Evolutionary conservation across 2,329 filamentous ascomycete genomes (phyloP).

Genomic region (Fusarium penzigii): DNA sequence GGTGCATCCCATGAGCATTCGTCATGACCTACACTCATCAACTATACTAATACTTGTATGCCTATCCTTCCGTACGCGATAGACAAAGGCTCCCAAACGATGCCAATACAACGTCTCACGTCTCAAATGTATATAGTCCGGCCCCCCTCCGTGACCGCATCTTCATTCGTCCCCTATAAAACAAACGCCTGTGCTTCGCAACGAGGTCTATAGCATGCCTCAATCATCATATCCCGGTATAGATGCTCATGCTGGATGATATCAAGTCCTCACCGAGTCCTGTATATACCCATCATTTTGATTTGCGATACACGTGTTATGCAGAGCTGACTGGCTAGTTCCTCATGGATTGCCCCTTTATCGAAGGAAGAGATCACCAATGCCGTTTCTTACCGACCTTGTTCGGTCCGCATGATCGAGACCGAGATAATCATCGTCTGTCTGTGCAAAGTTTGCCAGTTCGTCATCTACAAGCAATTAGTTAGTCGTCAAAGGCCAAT

Average conservation of each 20-base stretch:
- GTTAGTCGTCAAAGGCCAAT: slow-evolving; percentile 20
- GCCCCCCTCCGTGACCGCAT: not conserved
- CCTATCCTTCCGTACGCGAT: not conserved
- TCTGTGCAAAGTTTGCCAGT: slow-evolving; percentile 52
- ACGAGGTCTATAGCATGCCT: not conserved
- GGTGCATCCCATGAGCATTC: not conserved
- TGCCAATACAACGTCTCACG: not conserved
- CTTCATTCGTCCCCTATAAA: no score
- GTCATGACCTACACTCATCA: not conserved
- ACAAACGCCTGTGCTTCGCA: no score
- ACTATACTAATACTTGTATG: not conserved
- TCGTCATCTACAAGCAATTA: slow-evolving; percentile 51
- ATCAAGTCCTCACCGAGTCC: not conserved
- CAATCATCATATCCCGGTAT: not conserved
- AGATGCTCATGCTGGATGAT: not conserved
- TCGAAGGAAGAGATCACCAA: slow-evolving; percentile 62
- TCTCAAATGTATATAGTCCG: not conserved
- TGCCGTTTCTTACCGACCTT: slow-evolving; percentile 58
- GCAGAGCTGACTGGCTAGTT: not conserved
- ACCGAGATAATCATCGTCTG: slow-evolving; percentile 63
- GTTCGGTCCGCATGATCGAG: slow-evolving; percentile 67
- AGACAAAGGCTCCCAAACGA: not conserved
- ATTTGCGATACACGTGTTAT: not conserved
- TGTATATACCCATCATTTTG: no score
- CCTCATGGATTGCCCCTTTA: slow-evolving; percentile 22